A percentile compares a stretch with the other conserved stretches of the same genome.
Evolutionary conservation across 345 rosid species (phyloP).

Genomic region (Pelargonium nanum): DNA sequence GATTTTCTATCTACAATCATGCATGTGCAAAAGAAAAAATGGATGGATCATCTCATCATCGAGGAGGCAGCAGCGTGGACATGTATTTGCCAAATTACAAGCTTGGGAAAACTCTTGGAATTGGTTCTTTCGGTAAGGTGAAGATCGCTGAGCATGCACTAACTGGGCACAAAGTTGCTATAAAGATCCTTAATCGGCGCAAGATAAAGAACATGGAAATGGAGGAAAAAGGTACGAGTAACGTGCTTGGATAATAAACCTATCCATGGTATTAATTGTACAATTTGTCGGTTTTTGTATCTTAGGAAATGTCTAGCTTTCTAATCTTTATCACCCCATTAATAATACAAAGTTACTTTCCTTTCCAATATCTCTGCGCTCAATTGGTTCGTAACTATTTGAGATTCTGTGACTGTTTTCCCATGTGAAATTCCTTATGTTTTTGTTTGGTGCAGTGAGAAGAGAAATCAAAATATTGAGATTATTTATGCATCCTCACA

Average conservation of each 20-base stretch:
- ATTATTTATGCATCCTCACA: slow-evolving; percentile 97
- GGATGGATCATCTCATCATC: slow-evolving; percentile 47
- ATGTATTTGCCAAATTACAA: slow-evolving; percentile 66
- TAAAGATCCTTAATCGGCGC: slow-evolving; percentile 88
- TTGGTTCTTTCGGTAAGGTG: slow-evolving; percentile 94
- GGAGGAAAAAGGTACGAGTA: slow-evolving; percentile 80
- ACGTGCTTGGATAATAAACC: background rate
- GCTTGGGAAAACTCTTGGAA: slow-evolving; percentile 93
- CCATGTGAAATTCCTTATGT: background rate
- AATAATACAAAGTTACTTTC: background rate
- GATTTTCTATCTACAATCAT: background rate
- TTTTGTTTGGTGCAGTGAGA: slow-evolving; percentile 52
- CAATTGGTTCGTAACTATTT: background rate
- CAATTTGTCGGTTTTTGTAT: background rate
- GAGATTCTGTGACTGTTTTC: background rate
- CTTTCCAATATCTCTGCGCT: background rate
- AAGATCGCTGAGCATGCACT: slow-evolving; percentile 88
- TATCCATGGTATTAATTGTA: background rate
- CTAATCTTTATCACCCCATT: background rate
- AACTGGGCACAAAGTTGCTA: slow-evolving; percentile 94
- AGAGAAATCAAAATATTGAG: slow-evolving; percentile 95
- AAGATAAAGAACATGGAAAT: slow-evolving; percentile 86
- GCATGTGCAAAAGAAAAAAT: slow-evolving; percentile 22
- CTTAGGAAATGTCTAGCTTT: background rate
- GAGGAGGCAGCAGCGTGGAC: slow-evolving; percentile 54